A percentile compares a stretch with the other conserved stretches of the same genome.
Conservation (phyloP, 2,329 filamentous ascomycete genomes). For the Monosporascus sp. region DNA sequence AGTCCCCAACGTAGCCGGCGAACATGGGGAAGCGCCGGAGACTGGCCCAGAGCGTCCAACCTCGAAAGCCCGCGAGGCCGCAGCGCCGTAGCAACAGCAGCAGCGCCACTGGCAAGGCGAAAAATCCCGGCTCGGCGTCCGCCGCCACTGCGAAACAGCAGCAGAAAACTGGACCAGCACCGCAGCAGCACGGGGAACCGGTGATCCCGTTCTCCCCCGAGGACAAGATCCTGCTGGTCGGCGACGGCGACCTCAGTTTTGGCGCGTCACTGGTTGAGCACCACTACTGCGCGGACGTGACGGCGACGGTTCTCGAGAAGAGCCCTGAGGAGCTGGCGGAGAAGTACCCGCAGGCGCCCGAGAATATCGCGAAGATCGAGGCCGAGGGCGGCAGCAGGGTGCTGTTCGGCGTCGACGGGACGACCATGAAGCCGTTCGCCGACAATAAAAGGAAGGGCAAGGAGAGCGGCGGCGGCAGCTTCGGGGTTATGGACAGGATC, state of each 20-base stretch:
- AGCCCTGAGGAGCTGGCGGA: constrained; percentile 48
- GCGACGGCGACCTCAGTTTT: constrained; percentile 79
- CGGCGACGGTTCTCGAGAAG: constrained; percentile 64
- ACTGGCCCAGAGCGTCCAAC: constrained; percentile 16
- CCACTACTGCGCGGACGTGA: constrained; percentile 61
- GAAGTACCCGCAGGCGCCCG: constrained; percentile 70
- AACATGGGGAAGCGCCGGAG: constrained; percentile 40
- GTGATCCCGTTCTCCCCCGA: constrained; percentile 62
- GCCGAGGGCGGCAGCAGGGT: constrained; percentile 37
- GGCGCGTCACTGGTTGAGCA: constrained; percentile 59
- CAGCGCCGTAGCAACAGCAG: constrained; percentile 1
- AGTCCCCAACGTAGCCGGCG: constrained; percentile 17
- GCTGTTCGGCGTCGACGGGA: constrained; percentile 62
- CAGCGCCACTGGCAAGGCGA: neutral
- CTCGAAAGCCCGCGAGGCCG: constrained; percentile 3
- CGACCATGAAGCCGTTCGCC: constrained; percentile 49
- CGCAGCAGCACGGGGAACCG: constrained; percentile 32
- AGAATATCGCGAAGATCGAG: constrained; percentile 51
- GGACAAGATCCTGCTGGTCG: constrained; percentile 68
- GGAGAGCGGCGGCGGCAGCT: constrained; percentile 3
- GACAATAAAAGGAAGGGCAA: constrained; percentile 30
- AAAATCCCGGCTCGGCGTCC: constrained; percentile 1
- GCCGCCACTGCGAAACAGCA: constrained; percentile 9
- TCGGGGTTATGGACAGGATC: constrained; percentile 62
- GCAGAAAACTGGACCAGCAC: constrained; percentile 1